Evolutionary conservation across 768 basidiomycete species (phyloP), one percentile per base, ranked within the genome.

Genomic region (Mycena sanguinolenta): DNA sequence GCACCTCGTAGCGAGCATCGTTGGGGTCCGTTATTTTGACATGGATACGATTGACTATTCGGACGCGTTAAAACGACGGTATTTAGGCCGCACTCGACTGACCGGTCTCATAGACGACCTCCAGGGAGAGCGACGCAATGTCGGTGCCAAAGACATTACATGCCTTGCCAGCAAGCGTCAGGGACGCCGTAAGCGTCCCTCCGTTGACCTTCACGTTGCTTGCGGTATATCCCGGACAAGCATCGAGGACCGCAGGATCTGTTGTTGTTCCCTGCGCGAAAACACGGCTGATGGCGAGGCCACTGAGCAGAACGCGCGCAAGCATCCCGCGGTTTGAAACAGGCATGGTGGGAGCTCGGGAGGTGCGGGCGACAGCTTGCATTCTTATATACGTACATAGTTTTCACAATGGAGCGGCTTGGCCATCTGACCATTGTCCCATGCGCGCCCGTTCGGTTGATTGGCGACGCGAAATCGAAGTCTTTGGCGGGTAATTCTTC

Each of bases 111-210:
- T 91, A 91, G 0, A 82, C 84, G 38, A 92, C 90, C 30, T 78
- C 77, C 58, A 92, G 77, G 17, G 79, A 78, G 36, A 93, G 79
- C 36, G 79, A 77, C 46, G 82, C 55, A 44, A 88, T 82, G 74
- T 92, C 91, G 7, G 77, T 67, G 3, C 91, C 91, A 78, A 87
- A 92, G 25, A 90, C 86, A 69, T 87, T 86, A 80, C 91, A 91
- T 5, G 86, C 81, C 64, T 77, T 74, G 5, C 85, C 87, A n/a
- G 82, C 84, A 28, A 91, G 81, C n/a, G 82, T 75, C 19, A 91
- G 83, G 72, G 86, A 82, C 32, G 89, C 89, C 6, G 84, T 87
- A 55, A 91, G 75, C 13, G 74, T 82, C 3, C 82, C 75, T 0
- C 84, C 83, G 4, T 68, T 52, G 4, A 77, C 77, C 32, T 80